Conservation (phyloP, 352 stramenopile species). For the Phytopythium chamaehyphon region DNA sequence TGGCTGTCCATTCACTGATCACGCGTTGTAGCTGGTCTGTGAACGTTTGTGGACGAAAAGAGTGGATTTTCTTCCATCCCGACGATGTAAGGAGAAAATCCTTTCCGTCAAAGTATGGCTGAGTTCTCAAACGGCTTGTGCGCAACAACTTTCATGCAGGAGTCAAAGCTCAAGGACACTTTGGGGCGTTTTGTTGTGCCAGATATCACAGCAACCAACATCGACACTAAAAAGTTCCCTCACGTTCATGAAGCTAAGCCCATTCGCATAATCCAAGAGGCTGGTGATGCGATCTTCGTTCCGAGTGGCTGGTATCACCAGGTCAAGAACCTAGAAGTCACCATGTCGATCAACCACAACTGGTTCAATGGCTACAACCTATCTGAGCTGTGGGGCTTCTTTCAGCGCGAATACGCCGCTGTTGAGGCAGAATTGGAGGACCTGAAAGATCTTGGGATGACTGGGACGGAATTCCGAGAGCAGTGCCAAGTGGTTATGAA, state of each 20-base stretch:
- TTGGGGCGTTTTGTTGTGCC: conserved; percentile 56
- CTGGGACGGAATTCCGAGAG: conserved; percentile 42
- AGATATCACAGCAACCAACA: conserved; percentile 35
- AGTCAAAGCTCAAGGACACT: conserved; percentile 69
- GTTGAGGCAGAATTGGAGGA: conserved; percentile 60
- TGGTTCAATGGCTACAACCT: conserved; percentile 93
- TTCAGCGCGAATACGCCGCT: conserved; percentile 54
- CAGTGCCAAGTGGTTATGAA: conserved; percentile 77
- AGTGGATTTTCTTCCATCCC: conserved; percentile 89
- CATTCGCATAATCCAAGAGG: conserved; percentile 57
- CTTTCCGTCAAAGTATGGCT: not conserved
- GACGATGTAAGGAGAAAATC: conserved; percentile 52
- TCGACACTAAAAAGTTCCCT: conserved; percentile 56
- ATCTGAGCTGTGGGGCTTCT: conserved; percentile 56
- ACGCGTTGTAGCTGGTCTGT: conserved; percentile 87
- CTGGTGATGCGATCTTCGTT: conserved; percentile 93
- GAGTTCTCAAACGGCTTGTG: not conserved
- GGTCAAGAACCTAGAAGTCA: conserved; percentile 91
- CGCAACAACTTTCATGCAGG: conserved; percentile 21
- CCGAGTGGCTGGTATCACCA: conserved; percentile 95
- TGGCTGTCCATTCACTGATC: not conserved
- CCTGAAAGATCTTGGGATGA: conserved; percentile 58
- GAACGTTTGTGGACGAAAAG: conserved; percentile 94
- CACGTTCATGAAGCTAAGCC: conserved; percentile 36
- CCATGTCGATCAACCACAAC: conserved; percentile 97